These are phyloP conservation scores for Rugonectria rugulosa DNA, from an alignment of 2,329 filamentous ascomycete genomes.

Conservation along the genomic window DNA sequence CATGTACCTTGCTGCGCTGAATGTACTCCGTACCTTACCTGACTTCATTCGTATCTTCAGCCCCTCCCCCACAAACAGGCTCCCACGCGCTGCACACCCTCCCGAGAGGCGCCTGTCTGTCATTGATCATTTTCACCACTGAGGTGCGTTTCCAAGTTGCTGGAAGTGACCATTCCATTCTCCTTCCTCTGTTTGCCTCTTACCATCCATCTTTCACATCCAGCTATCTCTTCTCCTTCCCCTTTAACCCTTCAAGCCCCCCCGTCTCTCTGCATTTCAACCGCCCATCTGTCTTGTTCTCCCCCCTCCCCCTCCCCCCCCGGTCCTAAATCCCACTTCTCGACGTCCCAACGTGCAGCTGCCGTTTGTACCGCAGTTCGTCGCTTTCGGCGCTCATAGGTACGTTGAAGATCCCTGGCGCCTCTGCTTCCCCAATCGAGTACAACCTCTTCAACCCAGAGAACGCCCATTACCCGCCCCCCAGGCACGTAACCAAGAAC, in stretches of 20 bases:
- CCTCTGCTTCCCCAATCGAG: constrained; percentile 6
- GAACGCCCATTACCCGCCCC: not conserved
- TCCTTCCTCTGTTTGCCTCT: not conserved
- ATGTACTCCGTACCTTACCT: not conserved
- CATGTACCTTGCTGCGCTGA: not conserved
- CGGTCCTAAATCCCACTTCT: constrained; percentile 14
- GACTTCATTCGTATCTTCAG: not conserved
- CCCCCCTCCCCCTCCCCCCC: constrained; percentile 9
- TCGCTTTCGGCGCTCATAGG: constrained; percentile 9
- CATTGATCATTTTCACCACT: no score
- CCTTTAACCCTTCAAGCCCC: not conserved
- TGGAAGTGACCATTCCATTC: not conserved
- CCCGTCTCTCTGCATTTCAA: no score
- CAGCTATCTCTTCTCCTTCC: constrained; percentile 2
- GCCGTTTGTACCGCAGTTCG: constrained; percentile 17
- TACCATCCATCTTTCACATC: constrained; percentile 10
- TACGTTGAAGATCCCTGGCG: constrained; percentile 14
- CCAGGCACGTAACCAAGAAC: not conserved
- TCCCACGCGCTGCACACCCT: no score
- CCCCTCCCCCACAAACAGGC: constrained; percentile 13
- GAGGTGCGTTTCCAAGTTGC: not conserved
- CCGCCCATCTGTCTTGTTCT: constrained; percentile 4
- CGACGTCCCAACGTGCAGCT: constrained; percentile 6
- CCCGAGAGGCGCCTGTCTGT: no score
- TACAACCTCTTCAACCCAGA: not conserved